These are phyloP conservation scores for Cyclaneusma minus DNA, from an alignment of 2,329 filamentous ascomycete species.

Conservation along the genomic window DNA sequence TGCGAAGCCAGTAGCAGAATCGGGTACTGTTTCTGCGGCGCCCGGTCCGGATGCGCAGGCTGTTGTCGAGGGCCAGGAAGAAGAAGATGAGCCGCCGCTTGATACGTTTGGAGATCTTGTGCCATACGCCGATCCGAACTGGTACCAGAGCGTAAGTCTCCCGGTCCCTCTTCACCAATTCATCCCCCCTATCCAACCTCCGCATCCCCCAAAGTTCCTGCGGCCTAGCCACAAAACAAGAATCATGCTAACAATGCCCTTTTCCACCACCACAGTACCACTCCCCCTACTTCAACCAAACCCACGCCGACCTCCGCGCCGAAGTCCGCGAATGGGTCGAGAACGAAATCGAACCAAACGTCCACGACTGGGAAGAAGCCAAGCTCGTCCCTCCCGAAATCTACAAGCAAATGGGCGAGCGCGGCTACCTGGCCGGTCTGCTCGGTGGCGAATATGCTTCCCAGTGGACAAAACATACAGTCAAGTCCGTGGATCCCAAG, in stretches of 20 bases:
- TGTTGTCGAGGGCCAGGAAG: conserved; percentile 19
- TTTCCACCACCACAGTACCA: conserved; percentile 81
- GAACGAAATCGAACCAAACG: conserved; percentile 73
- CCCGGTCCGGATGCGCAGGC: conserved; percentile 24
- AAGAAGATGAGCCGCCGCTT: conserved; percentile 53
- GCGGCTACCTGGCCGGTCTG: conserved; percentile 85
- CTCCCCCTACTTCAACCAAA: conserved; percentile 92
- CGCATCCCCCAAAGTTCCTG: not conserved
- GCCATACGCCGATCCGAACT: conserved; percentile 81
- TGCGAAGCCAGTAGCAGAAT: conserved; percentile 42
- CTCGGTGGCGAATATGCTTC: conserved; percentile 66
- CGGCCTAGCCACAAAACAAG: not conserved
- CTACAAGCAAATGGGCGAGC: conserved; percentile 89
- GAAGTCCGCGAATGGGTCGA: conserved; percentile 92
- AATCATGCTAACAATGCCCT: conserved; percentile 3
- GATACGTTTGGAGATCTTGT: conserved; percentile 78
- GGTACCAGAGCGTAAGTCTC: conserved; percentile 80
- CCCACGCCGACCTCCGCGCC: conserved; percentile 76
- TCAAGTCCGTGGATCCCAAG: conserved; percentile 68
- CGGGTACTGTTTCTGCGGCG: conserved; percentile 32
- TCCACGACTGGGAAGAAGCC: conserved; percentile 93
- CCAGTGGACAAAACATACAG: conserved; percentile 52
- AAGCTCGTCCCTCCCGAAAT: conserved; percentile 77
- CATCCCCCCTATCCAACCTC: not conserved
- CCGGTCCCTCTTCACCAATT: not conserved